phyloP scores from a whole-genome alignment of 2,329 filamentous ascomycete genomes.

The Botrytis galanthina region DNA sequence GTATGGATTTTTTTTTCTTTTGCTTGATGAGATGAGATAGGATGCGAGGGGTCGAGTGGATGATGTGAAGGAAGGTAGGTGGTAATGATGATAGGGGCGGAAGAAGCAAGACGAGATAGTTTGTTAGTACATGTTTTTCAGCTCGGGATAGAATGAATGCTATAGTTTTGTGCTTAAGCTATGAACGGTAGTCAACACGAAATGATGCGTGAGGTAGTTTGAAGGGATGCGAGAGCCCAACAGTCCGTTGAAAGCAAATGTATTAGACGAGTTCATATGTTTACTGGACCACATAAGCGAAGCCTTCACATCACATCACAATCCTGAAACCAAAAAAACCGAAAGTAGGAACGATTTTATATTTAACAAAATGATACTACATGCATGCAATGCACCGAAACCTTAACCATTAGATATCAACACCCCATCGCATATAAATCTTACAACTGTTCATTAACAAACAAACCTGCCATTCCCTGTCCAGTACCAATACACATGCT shows the following conservation, averaged over 20 bases:
- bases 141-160: neutral
- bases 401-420: neutral
- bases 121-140: rapidly evolving
- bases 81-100: too few relatives aligned
- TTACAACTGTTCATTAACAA: constrained; percentile 56
- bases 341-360: neutral
- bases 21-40: neutral
- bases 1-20: too few relatives aligned
- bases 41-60: neutral
- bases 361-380: neutral
- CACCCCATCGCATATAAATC: neutral
- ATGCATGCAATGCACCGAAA: neutral
- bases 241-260: too few relatives aligned
- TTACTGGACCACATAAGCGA: too few relatives aligned
- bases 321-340: neutral
- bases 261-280: too few relatives aligned
- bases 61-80: neutral
- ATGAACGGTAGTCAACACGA: neutral
- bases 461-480: constrained; percentile 66
- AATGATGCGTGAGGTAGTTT: neutral
- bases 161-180: neutral
- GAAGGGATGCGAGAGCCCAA: too few relatives aligned
- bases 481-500: constrained; percentile 82
- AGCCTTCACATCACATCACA: too few relatives aligned
- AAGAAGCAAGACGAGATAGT: neutral